A percentile compares a stretch with the other conserved stretches of the same genome.
phyloP scores from a whole-genome alignment of 768 basidiomycete species.

The Panus rudis region DNA sequence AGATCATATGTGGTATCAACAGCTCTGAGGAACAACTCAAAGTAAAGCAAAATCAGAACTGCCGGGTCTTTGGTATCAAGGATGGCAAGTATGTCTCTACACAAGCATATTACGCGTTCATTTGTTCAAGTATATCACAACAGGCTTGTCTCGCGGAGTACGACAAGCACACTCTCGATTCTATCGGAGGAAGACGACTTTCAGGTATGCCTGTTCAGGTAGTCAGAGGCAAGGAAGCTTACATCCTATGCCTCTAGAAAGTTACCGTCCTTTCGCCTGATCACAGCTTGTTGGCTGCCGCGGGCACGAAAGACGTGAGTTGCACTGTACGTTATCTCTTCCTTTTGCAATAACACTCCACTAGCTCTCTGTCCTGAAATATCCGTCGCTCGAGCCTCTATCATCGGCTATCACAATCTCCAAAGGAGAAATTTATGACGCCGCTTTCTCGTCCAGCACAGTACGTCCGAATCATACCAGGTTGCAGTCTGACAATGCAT shows the following conservation, averaged over 20 bases:
- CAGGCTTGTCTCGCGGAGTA: slow-evolving; percentile 52
- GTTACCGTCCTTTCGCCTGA: slow-evolving; percentile 77
- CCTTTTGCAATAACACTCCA: background rate
- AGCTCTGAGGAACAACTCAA: slow-evolving; percentile 56
- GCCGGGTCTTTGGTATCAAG: slow-evolving; percentile 59
- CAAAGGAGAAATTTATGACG: slow-evolving; percentile 82
- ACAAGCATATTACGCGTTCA: background rate
- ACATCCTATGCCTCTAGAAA: slow-evolving; percentile 61
- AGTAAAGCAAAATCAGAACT: slow-evolving; percentile 75
- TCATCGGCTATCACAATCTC: slow-evolving; percentile 43
- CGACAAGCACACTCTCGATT: slow-evolving; percentile 53
- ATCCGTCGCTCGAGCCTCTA: slow-evolving; percentile 28
- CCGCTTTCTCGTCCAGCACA: slow-evolving; percentile 61
- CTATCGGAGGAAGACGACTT: slow-evolving; percentile 68
- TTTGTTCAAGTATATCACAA: background rate
- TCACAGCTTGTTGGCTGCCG: slow-evolving; percentile 57
- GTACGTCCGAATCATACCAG: slow-evolving; percentile 31
- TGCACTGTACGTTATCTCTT: slow-evolving; percentile 1
- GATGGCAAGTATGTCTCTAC: slow-evolving; percentile 47
- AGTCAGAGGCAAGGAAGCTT: slow-evolving; percentile 3
- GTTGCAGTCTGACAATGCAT: background rate
- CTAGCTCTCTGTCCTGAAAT: slow-evolving; percentile 19
- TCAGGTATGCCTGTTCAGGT: slow-evolving; percentile 49
- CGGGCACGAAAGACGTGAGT: slow-evolving; percentile 65
- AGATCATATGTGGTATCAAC: slow-evolving; percentile 83